These are phyloP conservation scores for Xerocomus potaroensis DNA, from an alignment of 768 basidiomycete species.

Conservation along the genomic window DNA sequence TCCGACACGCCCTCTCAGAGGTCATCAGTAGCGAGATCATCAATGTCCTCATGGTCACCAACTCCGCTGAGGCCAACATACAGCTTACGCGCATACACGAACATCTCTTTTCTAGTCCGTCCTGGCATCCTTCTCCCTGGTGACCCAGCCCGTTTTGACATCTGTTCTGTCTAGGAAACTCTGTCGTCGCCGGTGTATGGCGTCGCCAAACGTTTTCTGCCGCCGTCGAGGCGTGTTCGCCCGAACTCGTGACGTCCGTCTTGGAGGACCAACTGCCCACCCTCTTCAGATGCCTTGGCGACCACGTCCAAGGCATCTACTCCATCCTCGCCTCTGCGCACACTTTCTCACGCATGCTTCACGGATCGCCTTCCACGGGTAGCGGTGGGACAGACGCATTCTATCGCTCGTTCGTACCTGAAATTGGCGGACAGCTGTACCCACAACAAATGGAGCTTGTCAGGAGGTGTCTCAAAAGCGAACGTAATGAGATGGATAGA, in stretches of 20 bases:
- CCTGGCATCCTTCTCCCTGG: too few relatives aligned
- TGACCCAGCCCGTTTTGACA: not conserved
- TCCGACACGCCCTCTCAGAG: constrained; percentile 79
- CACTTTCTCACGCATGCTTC: constrained; percentile 82
- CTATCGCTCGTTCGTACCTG: constrained; percentile 84
- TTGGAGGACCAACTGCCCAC: constrained; percentile 69
- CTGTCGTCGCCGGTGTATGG: constrained; percentile 88
- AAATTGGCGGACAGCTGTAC: constrained; percentile 68
- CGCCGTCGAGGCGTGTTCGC: constrained; percentile 72
- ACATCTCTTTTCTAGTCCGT: constrained; percentile 78
- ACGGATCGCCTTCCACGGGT: constrained; percentile 51
- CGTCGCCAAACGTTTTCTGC: constrained; percentile 86
- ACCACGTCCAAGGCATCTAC: constrained; percentile 40
- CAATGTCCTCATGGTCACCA: constrained; percentile 84
- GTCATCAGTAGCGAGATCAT: constrained; percentile 70
- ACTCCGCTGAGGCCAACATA: constrained; percentile 77
- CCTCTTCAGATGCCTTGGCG: constrained; percentile 50
- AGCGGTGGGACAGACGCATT: constrained; percentile 61
- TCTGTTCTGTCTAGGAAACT: constrained; percentile 53
- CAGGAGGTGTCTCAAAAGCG: constrained; percentile 74
- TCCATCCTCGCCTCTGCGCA: constrained; percentile 71
- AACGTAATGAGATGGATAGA: constrained; percentile 64
- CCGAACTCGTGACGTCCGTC: constrained; percentile 64
- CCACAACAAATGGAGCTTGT: constrained; percentile 81
- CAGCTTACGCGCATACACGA: constrained; percentile 86